Percentiles rank a stretch among this genome's conserved stretches.
Evolutionary conservation across 2,329 filamentous ascomycete species (phyloP).

Genomic region (Cladophialophora immunda): DNA sequence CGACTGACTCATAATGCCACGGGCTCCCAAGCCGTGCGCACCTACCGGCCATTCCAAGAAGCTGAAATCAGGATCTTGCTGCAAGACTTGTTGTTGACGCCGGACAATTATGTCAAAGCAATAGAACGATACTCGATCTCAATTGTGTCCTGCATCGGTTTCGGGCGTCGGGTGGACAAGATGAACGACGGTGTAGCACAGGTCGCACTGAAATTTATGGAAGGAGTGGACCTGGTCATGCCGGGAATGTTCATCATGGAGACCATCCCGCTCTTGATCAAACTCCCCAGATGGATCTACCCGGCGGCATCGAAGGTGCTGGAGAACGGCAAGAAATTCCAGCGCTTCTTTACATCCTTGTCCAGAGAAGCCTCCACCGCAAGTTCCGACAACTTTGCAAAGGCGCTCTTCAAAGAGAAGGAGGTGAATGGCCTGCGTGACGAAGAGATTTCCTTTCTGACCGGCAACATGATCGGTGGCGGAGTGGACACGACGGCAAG

Average conservation of each 20-base stretch:
- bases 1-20: conserved; percentile 63
- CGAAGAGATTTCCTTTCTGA: conserved; percentile 57
- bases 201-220: conserved; percentile 30
- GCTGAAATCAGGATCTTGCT: conserved; percentile 66
- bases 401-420: conserved; percentile 58
- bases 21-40: conserved; percentile 63
- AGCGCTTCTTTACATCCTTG: conserved; percentile 59
- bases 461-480: conserved; percentile 52
- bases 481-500: conserved; percentile 45
- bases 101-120: conserved; percentile 48
- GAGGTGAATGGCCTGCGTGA: conserved; percentile 55
- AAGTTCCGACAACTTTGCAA: conserved; percentile 50
- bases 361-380: conserved; percentile 59
- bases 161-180: conserved; percentile 49
- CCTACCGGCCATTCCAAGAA: conserved; percentile 64
- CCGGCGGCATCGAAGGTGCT: neutral
- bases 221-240: conserved; percentile 33
- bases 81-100: conserved; percentile 47
- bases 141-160: conserved; percentile 52
- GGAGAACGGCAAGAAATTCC: neutral
- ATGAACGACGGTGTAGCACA: conserved; percentile 60
- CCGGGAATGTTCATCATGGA: conserved; percentile 32
- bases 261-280: conserved; percentile 49
- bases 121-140: conserved; percentile 54
- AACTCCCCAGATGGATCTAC: conserved; percentile 55